Conservation (phyloP, 2,329 filamentous ascomycete species). For the Aspergillus sp. region DNA sequence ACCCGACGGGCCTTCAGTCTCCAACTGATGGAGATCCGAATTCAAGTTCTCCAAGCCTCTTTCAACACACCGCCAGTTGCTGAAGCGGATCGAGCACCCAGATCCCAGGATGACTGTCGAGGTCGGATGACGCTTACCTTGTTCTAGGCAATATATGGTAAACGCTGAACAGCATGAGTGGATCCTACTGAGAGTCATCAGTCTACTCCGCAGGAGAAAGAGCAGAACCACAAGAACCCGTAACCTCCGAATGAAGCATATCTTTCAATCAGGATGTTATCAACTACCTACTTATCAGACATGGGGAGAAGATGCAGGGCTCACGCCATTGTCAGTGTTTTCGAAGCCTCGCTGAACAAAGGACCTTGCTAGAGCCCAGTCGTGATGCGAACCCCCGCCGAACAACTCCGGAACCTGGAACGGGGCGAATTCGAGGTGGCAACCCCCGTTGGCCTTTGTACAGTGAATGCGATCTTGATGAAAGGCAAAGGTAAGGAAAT, state of each 20-base stretch:
- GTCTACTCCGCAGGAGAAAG: no score
- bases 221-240: not conserved
- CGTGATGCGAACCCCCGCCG: not conserved
- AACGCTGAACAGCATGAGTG: not conserved
- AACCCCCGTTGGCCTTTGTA: not conserved
- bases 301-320: not conserved
- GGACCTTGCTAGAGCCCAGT: not conserved
- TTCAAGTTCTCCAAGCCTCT: not conserved
- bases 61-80: constrained; percentile 13
- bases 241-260: constrained; percentile 13
- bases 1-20: not conserved
- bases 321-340: not conserved
- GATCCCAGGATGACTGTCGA: not conserved
- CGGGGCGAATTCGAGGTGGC: not conserved
- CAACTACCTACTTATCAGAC: not conserved
- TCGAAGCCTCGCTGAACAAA: not conserved
- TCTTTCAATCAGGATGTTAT: not conserved
- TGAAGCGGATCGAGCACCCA: not conserved
- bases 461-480: not conserved
- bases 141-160: not conserved
- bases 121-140: not conserved
- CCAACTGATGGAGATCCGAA: not conserved
- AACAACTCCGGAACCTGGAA: not conserved
- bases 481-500: not conserved
- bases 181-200: not conserved